A percentile compares a stretch with the other conserved stretches of the same genome.
Evolutionary conservation across 306 rosid species (phyloP).

Genomic region (Prinsepia uniflora): DNA sequence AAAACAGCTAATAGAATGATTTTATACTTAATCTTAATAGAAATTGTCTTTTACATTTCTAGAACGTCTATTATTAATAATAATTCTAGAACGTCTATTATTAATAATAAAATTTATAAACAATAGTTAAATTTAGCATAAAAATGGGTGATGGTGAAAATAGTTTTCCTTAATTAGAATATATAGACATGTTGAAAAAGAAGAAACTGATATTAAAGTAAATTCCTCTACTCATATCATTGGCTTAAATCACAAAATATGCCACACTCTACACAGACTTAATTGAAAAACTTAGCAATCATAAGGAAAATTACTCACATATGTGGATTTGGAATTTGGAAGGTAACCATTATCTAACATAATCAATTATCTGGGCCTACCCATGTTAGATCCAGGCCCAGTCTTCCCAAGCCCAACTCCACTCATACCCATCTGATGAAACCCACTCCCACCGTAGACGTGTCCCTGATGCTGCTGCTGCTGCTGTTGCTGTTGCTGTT

Average conservation of each 20-base stretch:
- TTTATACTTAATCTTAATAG: too few species aligned
- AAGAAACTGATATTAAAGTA: not conserved
- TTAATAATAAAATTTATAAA: too few species aligned
- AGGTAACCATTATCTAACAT: too few species aligned
- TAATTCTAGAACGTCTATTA: too few species aligned
- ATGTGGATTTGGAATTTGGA: too few species aligned
- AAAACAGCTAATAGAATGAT: too few species aligned
- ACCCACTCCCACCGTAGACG: slow-evolving; percentile 65
- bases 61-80: too few species aligned
- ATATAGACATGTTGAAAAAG: too few species aligned
- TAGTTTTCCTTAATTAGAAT: too few species aligned
- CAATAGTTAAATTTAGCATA: too few species aligned
- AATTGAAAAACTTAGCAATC: not conserved
- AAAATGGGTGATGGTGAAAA: too few species aligned
- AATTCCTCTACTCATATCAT: not conserved
- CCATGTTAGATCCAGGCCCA: slow-evolving; percentile 49
- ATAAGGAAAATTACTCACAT: not conserved
- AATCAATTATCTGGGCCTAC: slow-evolving; percentile 30
- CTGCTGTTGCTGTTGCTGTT: not conserved
- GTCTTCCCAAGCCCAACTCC: slow-evolving; percentile 57
- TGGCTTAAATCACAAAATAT: not conserved
- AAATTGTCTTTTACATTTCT: too few species aligned
- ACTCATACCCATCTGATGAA: slow-evolving; percentile 48
- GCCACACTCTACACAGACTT: not conserved
- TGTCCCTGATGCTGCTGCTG: slow-evolving; percentile 53